Evolutionary conservation across 1,139 yeast species (phyloP).

Genomic region (Yamadazyma blattariae): DNA sequence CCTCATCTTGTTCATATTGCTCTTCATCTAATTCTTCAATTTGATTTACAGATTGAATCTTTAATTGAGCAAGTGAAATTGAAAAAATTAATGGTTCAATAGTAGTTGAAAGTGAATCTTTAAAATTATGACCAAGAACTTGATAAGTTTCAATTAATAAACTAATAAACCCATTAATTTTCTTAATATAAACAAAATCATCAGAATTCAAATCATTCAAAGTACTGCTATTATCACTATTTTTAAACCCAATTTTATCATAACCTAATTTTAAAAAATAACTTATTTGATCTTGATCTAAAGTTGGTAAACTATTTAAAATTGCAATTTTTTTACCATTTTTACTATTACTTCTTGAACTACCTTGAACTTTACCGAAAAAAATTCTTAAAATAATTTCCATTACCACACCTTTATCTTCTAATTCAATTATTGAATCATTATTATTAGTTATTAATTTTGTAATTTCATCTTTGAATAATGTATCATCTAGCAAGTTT

Average conservation of each 20-base stretch:
- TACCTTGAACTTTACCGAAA: conserved; percentile 80
- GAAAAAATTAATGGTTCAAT: conserved; percentile 62
- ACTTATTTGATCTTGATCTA: conserved; percentile 52
- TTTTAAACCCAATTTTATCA: conserved; percentile 47
- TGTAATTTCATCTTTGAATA: conserved; percentile 81
- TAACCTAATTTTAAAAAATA: conserved; percentile 65
- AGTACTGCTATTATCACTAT: conserved; percentile 24
- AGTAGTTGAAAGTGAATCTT: conserved; percentile 47
- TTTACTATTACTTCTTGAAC: conserved; percentile 59
- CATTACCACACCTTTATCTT: conserved; percentile 59
- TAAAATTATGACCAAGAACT: conserved; percentile 60
- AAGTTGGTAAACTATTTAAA: conserved; percentile 62
- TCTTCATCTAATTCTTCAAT: conserved; percentile 7
- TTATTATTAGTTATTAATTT: conserved; percentile 54
- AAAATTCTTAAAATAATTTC: conserved; percentile 75
- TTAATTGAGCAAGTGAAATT: conserved; percentile 53
- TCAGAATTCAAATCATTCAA: too few relatives aligned
- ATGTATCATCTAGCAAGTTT: conserved; percentile 76
- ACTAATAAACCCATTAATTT: conserved; percentile 69
- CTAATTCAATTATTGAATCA: conserved; percentile 54
- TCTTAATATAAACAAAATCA: conserved; percentile 35
- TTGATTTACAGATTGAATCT: conserved; percentile 23
- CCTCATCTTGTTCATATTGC: neutral
- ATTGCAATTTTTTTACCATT: conserved; percentile 77
- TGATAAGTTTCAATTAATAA: conserved; percentile 62